Evolutionary conservation across 192 early-diverging fungal genomes (phyloP), one percentile per base, ranked within the genome.

Genomic region (Backusella tarrabulga): DNA sequence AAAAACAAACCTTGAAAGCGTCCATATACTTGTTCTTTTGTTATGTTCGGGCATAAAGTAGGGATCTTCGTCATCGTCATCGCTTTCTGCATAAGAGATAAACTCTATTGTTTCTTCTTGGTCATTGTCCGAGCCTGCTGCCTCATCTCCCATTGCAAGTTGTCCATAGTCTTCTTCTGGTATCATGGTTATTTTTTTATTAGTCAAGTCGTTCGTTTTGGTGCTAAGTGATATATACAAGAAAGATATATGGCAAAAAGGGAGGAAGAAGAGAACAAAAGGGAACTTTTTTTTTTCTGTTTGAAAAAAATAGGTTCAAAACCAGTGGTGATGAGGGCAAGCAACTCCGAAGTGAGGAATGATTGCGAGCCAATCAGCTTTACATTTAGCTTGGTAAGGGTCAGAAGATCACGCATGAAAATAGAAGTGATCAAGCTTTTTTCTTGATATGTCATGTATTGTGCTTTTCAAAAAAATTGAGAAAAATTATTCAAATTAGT

Each of bases 31-130:
- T 26, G 79, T 78, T 71, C 77, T 80, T 73, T 83, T 83, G 6
- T 69, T 77, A 67, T 83, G 83, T 23, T 72, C 74, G n/a, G 83
- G 73, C 79, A 80, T 80, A 36, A 73, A 83, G 52, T 72, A 83
- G 34, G 83, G 83, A 68, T 83, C 83, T 67, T 83, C 83, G 56
- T 83, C 83, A 44, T 83, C 83, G 41, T 84, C 83, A 68, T 84
- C 83, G 26, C 79, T 80, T 63, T 84, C 83, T 34, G 76, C 83
- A 66, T 84, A 84, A n/a, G 77, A 81, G 29, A 76, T 77, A 70
- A 84, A 84, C 52, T 84, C 83, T 34, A 84, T 80, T 32, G 75
- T 77, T 40, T 84, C 83, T 42, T 76, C 74, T 68, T 74, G 44
- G 15, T 67, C 41, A 72, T 82, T 78, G 23, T 81, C 80, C 11